A percentile compares a stretch with the other conserved stretches of the same genome.
phyloP scores from a whole-genome alignment of 2,329 filamentous ascomycete species.

The Exophiala sp. region DNA sequence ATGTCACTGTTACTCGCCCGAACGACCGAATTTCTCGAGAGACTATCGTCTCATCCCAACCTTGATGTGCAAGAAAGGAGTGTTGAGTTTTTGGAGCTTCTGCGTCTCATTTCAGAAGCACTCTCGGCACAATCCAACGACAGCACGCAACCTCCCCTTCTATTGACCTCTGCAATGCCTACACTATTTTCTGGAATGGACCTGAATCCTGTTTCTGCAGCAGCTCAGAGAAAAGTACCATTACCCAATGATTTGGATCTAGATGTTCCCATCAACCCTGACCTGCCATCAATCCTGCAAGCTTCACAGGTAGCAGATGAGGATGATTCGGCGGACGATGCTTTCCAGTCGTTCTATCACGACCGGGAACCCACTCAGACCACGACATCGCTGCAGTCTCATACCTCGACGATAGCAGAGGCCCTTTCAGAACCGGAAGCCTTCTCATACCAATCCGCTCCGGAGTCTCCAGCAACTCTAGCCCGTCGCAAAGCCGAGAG shows the following conservation, averaged over 20 bases:
- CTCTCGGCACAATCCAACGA: conserved; percentile 32
- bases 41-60: conserved; percentile 71
- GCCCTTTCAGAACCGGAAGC: conserved; percentile 18
- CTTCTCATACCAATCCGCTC: conserved; percentile 44
- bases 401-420: conserved; percentile 8
- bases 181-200: conserved; percentile 80
- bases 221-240: conserved; percentile 81
- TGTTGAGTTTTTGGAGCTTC: conserved; percentile 83
- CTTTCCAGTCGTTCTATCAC: conserved; percentile 42
- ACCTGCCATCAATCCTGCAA: conserved; percentile 61
- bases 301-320: conserved; percentile 38
- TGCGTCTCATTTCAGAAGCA: conserved; percentile 81
- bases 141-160: conserved; percentile 60
- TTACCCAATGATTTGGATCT: conserved; percentile 69
- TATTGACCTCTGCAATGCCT: conserved; percentile 86
- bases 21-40: conserved; percentile 74
- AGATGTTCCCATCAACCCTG: conserved; percentile 72
- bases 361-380: conserved; percentile 29
- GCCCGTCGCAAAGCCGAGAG: conserved; percentile 71
- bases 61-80: conserved; percentile 92
- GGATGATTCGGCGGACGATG: conserved; percentile 45
- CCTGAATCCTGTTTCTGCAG: conserved; percentile 79
- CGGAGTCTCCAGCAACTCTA: conserved; percentile 64
- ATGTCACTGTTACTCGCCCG: conserved; percentile 73
- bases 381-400: conserved; percentile 22